These are phyloP conservation scores for Periconia sp. DNA, from an alignment of 2,329 filamentous ascomycete genomes.

Conservation along the genomic window DNA sequence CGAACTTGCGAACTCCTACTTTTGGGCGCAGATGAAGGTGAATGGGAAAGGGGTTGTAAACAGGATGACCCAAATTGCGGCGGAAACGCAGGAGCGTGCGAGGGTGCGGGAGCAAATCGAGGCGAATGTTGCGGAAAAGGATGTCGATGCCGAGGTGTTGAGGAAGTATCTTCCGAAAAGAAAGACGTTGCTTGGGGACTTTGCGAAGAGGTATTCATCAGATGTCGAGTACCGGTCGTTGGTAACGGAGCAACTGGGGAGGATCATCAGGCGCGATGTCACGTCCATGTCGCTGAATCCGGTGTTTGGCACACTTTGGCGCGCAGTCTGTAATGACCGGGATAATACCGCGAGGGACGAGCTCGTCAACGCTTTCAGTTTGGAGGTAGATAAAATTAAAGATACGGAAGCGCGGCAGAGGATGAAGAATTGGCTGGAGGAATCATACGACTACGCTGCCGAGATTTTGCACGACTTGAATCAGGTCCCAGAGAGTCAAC, in stretches of 20 bases:
- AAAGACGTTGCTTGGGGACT: constrained; percentile 23
- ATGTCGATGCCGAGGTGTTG: constrained; percentile 16
- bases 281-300: constrained; percentile 52
- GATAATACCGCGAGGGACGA: constrained; percentile 44
- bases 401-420: constrained; percentile 36
- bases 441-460: constrained; percentile 53
- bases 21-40: constrained; percentile 12
- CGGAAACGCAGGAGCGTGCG: not conserved
- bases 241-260: constrained; percentile 44
- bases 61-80: not conserved
- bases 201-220: constrained; percentile 42
- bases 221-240: constrained; percentile 45
- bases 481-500: constrained; percentile 40
- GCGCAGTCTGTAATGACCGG: constrained; percentile 53
- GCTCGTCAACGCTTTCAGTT: constrained; percentile 48
- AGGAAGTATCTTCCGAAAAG: constrained; percentile 41
- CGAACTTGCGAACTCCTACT: constrained; percentile 15
- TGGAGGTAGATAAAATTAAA: constrained; percentile 41
- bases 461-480: constrained; percentile 47
- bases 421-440: constrained; percentile 54
- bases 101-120: constrained; percentile 7
- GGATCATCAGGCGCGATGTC: constrained; percentile 50
- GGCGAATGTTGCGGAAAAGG: constrained; percentile 15
- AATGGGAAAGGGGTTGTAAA: too few relatives aligned
- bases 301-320: constrained; percentile 55